These are phyloP conservation scores for Arthromyces matolae DNA, from an alignment of 768 basidiomycete species.

Conservation along the genomic window DNA sequence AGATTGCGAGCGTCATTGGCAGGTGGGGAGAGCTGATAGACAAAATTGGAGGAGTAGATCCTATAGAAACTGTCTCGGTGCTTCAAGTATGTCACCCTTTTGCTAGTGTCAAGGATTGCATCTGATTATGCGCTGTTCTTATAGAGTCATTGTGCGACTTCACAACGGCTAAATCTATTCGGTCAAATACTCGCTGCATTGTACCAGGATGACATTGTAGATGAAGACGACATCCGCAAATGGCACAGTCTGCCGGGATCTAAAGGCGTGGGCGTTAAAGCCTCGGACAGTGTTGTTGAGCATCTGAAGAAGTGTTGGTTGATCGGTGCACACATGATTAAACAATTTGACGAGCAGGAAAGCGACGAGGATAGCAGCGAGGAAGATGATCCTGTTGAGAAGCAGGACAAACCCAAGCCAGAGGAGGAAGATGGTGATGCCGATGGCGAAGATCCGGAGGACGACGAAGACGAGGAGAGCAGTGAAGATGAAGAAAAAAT, in stretches of 20 bases:
- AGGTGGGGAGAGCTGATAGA: conserved; percentile 85
- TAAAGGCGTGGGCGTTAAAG: conserved; percentile 45
- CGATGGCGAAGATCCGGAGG: background rate
- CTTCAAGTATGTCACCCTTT: conserved; percentile 59
- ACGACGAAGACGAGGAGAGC: background rate
- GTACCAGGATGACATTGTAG: conserved; percentile 90
- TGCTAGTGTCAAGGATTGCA: background rate
- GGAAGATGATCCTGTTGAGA: background rate
- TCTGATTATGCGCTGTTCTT: background rate
- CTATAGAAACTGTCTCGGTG: conserved; percentile 72
- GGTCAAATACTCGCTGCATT: conserved; percentile 80
- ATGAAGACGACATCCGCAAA: conserved; percentile 82
- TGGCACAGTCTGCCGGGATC: conserved; percentile 71
- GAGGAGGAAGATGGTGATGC: conserved; percentile 2
- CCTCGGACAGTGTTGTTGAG: conserved; percentile 37
- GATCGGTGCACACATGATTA: conserved; percentile 70
- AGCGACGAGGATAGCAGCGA: conserved; percentile 19
- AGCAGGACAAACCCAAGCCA: background rate
- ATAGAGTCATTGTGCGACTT: conserved; percentile 64
- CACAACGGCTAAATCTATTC: conserved; percentile 66
- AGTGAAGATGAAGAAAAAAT: background rate
- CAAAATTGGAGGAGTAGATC: conserved; percentile 78
- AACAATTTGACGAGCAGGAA: conserved; percentile 75
- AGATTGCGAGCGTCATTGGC: conserved; percentile 57
- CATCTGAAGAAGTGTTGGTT: conserved; percentile 67